phyloP scores from a whole-genome alignment of 352 stramenopile species.

The Globisporangium carolinianum region DNA sequence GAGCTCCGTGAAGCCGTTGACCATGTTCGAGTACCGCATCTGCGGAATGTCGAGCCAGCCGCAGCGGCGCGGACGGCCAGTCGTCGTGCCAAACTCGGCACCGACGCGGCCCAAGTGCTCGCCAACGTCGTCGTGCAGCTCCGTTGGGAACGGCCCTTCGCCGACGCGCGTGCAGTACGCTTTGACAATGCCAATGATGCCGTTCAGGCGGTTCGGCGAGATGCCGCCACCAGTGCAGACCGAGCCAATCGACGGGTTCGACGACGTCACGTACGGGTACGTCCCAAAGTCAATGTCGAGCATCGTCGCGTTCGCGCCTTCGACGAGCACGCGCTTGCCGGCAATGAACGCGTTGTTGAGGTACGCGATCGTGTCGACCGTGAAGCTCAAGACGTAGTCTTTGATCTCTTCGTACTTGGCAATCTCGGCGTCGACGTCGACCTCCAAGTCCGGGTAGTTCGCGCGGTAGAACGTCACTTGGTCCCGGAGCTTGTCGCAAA shows the following conservation, averaged over 20 bases:
- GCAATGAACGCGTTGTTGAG: conserved; percentile 94
- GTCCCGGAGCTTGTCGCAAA: conserved; percentile 86
- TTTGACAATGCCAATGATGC: conserved; percentile 98
- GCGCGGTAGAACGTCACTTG: conserved; percentile 90
- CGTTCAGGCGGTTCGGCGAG: conserved; percentile 86
- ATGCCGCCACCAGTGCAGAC: conserved; percentile 96
- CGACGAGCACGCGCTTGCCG: conserved; percentile 97
- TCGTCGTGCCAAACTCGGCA: conserved; percentile 97
- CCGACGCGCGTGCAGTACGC: conserved; percentile 99
- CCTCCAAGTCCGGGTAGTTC: conserved; percentile 76
- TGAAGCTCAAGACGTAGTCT: conserved; percentile 83
- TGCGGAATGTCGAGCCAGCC: conserved; percentile 98
- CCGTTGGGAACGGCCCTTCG: conserved; percentile 98
- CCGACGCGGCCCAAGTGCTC: conserved; percentile 90
- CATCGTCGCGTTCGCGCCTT: conserved; percentile 99
- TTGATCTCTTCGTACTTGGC: conserved; percentile 76
- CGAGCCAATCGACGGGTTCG: conserved; percentile 95
- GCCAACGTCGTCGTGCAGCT: conserved; percentile 90
- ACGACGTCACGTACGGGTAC: conserved; percentile 99
- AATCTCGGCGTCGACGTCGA: conserved; percentile 84
- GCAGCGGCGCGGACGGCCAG: conserved; percentile 94
- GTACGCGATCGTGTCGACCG: conserved; percentile 95
- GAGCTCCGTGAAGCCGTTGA: conserved; percentile 95
- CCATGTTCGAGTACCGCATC: conserved; percentile 90
- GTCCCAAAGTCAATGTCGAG: conserved; percentile 99